Base-by-base conservation (phyloP, 2,329 filamentous ascomycete genomes). In the Xylaria digitata region DNA sequence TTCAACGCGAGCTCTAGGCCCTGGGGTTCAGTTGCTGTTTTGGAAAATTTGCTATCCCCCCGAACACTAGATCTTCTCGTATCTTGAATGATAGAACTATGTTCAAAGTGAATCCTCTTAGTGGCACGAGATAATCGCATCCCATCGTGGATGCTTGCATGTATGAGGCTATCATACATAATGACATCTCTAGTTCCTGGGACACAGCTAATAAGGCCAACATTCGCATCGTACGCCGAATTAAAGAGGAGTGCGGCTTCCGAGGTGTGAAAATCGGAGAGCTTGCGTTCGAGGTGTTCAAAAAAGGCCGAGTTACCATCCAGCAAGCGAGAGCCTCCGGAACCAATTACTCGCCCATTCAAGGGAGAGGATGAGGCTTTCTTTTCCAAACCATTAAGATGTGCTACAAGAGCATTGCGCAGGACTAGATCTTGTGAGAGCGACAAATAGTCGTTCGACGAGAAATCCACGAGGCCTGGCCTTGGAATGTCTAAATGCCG, bases 371-470 rank as follows among this genome's bases (percentile, higher is more conserved):
- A 11, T n/a, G 34, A 13, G 21, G 42, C 21, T 52, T 55, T n/a
- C 34, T 46, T 26, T 56, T 61, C 40, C 17, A 32, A 11, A 53
- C 49, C 15, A 53, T 32, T 15, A n/a, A 65, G 50, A 19, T 62
- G 57, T 11, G 57, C 32, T 57, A 67, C 23, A 15, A 63, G 63
- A 37, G 60, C 62, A 49, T 61, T 72, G 78, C 91, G 90, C 7
- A 87, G 61, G 15, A 75, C 76, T 0, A 78, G 74, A 40, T 80
- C 76, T 2, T 75, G 76, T 0, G 92, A 89, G 6, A 94, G 90
- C 55, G 94, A 93, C 65, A 97, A 92, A 76, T 96, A 91, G 62
- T 87, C 87, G 77, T 94, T 90, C 75, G 92, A 94, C 23, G 90
- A 90, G 74, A 96, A 92, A 79, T 96, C 93, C 55, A 89, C 87